Base-by-base conservation (phyloP, 495 filamentous ascomycete species). In the Penicillium taxi region DNA sequence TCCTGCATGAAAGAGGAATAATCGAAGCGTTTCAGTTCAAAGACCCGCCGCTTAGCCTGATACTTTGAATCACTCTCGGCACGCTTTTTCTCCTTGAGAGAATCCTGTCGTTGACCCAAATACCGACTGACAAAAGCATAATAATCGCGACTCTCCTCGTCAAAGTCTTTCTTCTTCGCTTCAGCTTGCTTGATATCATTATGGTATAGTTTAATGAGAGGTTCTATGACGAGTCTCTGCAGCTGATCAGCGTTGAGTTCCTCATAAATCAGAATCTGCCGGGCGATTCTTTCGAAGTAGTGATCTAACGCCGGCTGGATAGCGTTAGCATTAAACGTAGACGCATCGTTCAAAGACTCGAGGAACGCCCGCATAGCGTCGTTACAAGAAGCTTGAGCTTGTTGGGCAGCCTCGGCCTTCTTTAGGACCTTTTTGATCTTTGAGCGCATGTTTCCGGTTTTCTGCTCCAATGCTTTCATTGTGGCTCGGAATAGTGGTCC, bases 1-100 rank as follows among this genome's bases (percentile, higher is more conserved):
- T 99, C 91, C 42, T 96, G 89, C 87, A 99, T 95, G 56, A 96
- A 99, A 8, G 87, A 94, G 12, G 88, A 96, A 59, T 99, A 99
- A 62, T 99, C 91, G 42, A 99, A 99, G 7, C 93, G 81, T 63
- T 87, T 96, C 25, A 99, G 67, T 61, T 99, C 91, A 47, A 96
- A 99, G 42, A 85, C 94, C 24, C 82, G 81, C 34, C 90, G 79
- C 55, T 95, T 96, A 2, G 73, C 78, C 57, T 99, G 90, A 56
- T 99, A 99, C 48, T 99, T 99, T 14, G 81, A 80, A 52, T 99
- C 91, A 52, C 86, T 95, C 46, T 99, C 86, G 11, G 72, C 79
- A 35, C 87, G 81, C 64, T 94, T 96, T 71, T 98, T 96, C 55
- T 94, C 86, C 61, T 98, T 98, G 34, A 94, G 66, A 7, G 91